Evolutionary conservation across 768 basidiomycete species (phyloP), one percentile per base, ranked within the genome.

Genomic region (Xanthoconium purpureum): DNA sequence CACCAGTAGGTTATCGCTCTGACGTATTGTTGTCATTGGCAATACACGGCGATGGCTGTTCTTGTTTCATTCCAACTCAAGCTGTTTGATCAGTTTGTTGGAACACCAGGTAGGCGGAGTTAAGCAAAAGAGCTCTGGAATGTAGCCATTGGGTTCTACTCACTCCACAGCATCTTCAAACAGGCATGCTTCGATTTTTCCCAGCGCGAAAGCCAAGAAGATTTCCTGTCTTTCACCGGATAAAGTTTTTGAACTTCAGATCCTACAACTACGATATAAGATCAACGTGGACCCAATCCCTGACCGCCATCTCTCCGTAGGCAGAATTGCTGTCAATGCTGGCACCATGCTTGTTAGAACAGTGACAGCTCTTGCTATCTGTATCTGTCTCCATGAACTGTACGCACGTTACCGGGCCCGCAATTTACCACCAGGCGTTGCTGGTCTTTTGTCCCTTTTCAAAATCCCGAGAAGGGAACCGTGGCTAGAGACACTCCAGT

Each of bases 361-460:
- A 20, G 11, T 20, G 5, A 10, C 38, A 20, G 29, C 7, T 5
- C 18, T 36, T 17, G 18, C 24, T 15, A 9, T 52, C n/a, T 28
- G 42, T 30, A 36, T 13, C 29, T 32, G 29, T 39, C 48, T 50
- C 13, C 28, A 39, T 24, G 48, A 50, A 30, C 36, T 59, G 6
- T 52, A 54, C 28, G 20, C 50, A 33, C 42, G 50, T 5, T 45
- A 52, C 20, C 47, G 37, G 33, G 38, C 57, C 3, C 43, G 57
- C 17, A 48, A 44, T 14, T 43, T 65, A 0, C 64, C 63, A 13
- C 63, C 63, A 24, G 63, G 63, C 4, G 24, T 61, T 15, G 44
- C 50, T 37, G 64, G 64, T n/a, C 37, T 59, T 28, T 29, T 29
- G 14, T 50, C 44, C 40, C 17, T 64, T 37, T 40, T 57, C n/a